Evolutionary conservation across 2,329 filamentous ascomycete genomes (phyloP).

Genomic region (Verticillium isaacii): DNA sequence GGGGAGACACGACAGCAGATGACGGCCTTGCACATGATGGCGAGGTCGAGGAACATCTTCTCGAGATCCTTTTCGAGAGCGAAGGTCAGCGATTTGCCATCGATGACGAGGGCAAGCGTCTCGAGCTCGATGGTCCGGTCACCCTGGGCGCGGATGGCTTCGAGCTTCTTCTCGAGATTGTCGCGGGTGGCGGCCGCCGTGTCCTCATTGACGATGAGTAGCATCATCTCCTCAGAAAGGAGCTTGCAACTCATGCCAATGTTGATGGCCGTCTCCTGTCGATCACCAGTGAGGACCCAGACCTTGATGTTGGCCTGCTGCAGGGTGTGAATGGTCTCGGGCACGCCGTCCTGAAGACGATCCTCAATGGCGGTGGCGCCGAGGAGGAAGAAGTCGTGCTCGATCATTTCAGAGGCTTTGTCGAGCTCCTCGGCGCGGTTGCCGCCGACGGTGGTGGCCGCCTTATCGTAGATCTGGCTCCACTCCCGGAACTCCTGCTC

Average conservation of each 20-base stretch:
- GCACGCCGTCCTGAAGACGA: conserved; percentile 92
- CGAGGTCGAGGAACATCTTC: conserved; percentile 87
- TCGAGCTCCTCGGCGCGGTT: conserved; percentile 93
- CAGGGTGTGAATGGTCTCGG: conserved; percentile 94
- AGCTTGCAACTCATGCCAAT: conserved; percentile 99
- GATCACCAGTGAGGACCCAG: conserved; percentile 95
- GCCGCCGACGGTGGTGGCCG: conserved; percentile 83
- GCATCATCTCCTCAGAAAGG: conserved; percentile 97
- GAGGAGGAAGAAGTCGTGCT: conserved; percentile 84
- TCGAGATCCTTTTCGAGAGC: conserved; percentile 92
- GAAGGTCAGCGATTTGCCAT: conserved; percentile 91
- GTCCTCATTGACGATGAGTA: conserved; percentile 95
- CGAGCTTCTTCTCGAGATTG: conserved; percentile 89
- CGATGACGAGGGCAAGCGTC: conserved; percentile 85
- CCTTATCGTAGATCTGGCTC: conserved; percentile 80
- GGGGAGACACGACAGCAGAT: conserved; percentile 97
- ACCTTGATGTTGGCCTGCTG: conserved; percentile 98
- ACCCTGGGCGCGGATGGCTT: conserved; percentile 81
- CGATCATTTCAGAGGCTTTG: conserved; percentile 94
- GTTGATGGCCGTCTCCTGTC: conserved; percentile 98
- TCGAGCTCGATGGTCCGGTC: conserved; percentile 75
- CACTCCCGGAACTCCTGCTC: conserved; percentile 88
- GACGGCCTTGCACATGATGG: conserved; percentile 96
- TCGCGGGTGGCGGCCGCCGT: conserved; percentile 71
- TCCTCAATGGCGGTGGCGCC: conserved; percentile 98